A percentile compares a stretch with the other conserved stretches of the same genome.
phyloP scores from a whole-genome alignment of 148 eudicot species.

The Rheum nobile region DNA sequence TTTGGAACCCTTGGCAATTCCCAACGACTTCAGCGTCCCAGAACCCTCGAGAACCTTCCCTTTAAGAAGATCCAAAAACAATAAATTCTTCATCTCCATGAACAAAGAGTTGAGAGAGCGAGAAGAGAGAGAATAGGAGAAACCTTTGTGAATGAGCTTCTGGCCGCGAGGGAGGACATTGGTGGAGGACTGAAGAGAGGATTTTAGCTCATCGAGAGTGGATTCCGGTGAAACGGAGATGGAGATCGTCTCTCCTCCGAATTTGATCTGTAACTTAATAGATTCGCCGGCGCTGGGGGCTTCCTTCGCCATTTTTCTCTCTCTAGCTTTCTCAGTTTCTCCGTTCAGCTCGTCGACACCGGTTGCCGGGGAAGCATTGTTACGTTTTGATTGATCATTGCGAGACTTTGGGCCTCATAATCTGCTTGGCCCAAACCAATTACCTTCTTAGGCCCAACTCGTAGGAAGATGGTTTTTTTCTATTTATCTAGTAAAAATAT shows the following conservation, averaged over 20 bases:
- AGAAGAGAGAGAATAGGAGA: neutral
- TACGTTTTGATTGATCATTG: neutral
- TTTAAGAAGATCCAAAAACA: conserved; percentile 9
- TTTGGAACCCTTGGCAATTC: conserved; percentile 43
- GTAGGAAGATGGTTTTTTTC: neutral
- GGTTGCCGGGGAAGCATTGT: neutral
- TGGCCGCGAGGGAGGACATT: conserved; percentile 97
- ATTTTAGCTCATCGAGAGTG: conserved; percentile 54
- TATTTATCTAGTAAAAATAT: neutral
- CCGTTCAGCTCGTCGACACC: conserved; percentile 2
- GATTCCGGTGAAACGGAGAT: conserved; percentile 22
- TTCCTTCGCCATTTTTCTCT: conserved; percentile 13
- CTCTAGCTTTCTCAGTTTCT: neutral
- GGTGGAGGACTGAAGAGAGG: conserved; percentile 56
- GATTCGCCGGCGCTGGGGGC: conserved; percentile 10
- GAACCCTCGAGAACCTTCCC: conserved; percentile 59
- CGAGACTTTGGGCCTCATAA: neutral
- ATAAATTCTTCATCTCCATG: neutral
- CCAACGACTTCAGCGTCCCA: conserved; percentile 37
- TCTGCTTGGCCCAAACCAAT: neutral
- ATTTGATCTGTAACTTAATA: conserved; percentile 51
- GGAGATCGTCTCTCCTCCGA: conserved; percentile 51
- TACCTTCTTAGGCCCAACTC: neutral
- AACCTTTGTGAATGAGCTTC: conserved; percentile 78
- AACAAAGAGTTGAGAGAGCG: neutral